These are phyloP conservation scores for Margaritispora aquatica DNA, from an alignment of 495 filamentous ascomycete species.

Conservation along the genomic window DNA sequence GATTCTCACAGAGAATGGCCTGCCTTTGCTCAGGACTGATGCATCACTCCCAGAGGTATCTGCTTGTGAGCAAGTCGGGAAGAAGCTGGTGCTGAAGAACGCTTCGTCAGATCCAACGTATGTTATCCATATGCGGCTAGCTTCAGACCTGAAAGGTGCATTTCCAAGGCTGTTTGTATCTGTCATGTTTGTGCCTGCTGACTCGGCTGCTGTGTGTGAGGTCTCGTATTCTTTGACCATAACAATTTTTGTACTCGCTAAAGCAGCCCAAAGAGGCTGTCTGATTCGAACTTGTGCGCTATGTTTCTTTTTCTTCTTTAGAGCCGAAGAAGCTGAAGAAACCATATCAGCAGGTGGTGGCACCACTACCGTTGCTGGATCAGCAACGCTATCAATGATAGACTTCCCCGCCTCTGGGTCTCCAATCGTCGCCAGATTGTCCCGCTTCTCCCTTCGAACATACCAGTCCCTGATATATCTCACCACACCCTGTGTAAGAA, in stretches of 20 bases:
- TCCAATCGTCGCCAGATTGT: constrained; percentile 29
- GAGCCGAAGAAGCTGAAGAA: constrained; percentile 33
- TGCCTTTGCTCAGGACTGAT: constrained; percentile 51
- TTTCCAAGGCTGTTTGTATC: constrained; percentile 76
- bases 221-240: constrained; percentile 90
- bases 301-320: constrained; percentile 83
- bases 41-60: constrained; percentile 25
- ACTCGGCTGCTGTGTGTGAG: constrained; percentile 69
- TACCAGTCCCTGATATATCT: constrained; percentile 57
- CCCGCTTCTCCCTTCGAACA: constrained; percentile 42
- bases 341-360: constrained; percentile 14
- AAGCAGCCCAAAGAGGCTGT: constrained; percentile 90
- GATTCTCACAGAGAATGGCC: constrained; percentile 82
- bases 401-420: constrained; percentile 53
- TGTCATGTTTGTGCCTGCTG: constrained; percentile 64
- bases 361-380: constrained; percentile 10
- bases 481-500: constrained; percentile 74
- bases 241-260: constrained; percentile 90
- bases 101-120: constrained; percentile 77
- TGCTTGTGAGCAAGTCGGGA: constrained; percentile 30
- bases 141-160: constrained; percentile 63
- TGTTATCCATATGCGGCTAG: constrained; percentile 80
- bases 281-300: constrained; percentile 81
- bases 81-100: constrained; percentile 71
- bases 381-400: constrained; percentile 16